Base-by-base conservation (phyloP, 2,329 filamentous ascomycete genomes). In the Periconia digitata region DNA sequence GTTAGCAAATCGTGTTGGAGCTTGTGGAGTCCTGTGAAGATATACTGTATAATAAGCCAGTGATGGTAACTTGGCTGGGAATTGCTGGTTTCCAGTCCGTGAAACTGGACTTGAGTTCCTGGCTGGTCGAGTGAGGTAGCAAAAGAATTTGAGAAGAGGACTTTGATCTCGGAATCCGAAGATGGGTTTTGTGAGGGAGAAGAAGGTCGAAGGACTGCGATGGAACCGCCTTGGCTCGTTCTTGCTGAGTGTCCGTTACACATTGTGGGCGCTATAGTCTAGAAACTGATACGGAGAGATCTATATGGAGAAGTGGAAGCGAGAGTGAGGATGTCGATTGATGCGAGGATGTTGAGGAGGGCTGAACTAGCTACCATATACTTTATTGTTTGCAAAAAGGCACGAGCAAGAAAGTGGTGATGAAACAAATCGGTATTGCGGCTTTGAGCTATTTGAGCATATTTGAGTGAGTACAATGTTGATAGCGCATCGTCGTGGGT, bases 391-490 rank as follows among this genome's bases (percentile, higher is more conserved):
- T n/a, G n/a, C n/a, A n/a, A n/a, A n/a, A n/a, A n/a, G n/a, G n/a
- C n/a, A n/a, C n/a, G n/a, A n/a, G n/a, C n/a, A n/a, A n/a, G n/a
- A n/a, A n/a, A n/a, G n/a, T n/a, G n/a, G n/a, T n/a, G n/a, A n/a
- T n/a, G n/a, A n/a, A n/a, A n/a, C n/a, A n/a, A n/a, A n/a, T n/a
- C n/a, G n/a, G n/a, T 3, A 10, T 32, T 32, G 4, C 27, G 4
- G 27, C 12, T 5, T 27, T 32, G 64, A 63, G 65, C 51, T 18
- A 29, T 62, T 67, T 70, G 67, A 70, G 67, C 67, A 70, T 51
- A 58, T 70, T 70, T 65, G 58, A 54, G 49, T 40, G 62, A 67
- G 63, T 55, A 69, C 63, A 60, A 45, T 50, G 60, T 60, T 67
- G 58, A 60, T 32, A 44, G 36, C 46, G 53, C 46, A 24, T 24